Evolutionary conservation across 1,284 basidiomycete species (phyloP).

Genomic region (Tranzscheliella williamsii): DNA sequence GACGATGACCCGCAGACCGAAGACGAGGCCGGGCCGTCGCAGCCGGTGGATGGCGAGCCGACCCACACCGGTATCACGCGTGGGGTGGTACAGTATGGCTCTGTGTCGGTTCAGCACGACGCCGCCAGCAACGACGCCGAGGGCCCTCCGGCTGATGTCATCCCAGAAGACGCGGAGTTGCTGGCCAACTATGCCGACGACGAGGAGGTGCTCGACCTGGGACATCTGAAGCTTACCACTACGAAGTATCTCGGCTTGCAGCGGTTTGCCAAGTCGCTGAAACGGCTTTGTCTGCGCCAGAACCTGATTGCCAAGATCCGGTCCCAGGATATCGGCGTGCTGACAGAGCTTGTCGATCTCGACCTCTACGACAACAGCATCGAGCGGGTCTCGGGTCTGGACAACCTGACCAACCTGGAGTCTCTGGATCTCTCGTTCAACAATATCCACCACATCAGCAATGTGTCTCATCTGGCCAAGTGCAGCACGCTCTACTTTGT

Average conservation of each 20-base stretch:
- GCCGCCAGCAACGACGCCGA: slow-evolving; percentile 1
- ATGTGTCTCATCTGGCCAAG: slow-evolving; percentile 65
- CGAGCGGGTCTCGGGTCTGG: slow-evolving; percentile 50
- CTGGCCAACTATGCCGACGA: slow-evolving; percentile 39
- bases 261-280: slow-evolving; percentile 73
- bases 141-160: slow-evolving; percentile 7
- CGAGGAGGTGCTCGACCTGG: slow-evolving; percentile 71
- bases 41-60: slow-evolving; percentile 7
- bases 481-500: slow-evolving; percentile 87
- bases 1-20: slow-evolving; percentile 32
- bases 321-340: slow-evolving; percentile 56
- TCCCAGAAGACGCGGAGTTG: slow-evolving; percentile 44
- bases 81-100: slow-evolving; percentile 25
- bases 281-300: slow-evolving; percentile 83
- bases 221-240: slow-evolving; percentile 75
- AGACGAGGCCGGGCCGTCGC: slow-evolving; percentile 32
- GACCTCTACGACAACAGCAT: slow-evolving; percentile 96
- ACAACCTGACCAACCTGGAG: slow-evolving; percentile 69
- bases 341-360: slow-evolving; percentile 78
- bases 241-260: slow-evolving; percentile 68
- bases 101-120: slow-evolving; percentile 8
- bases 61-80: slow-evolving; percentile 24
- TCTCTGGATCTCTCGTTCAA: slow-evolving; percentile 95
- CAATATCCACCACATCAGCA: slow-evolving; percentile 67
- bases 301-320: slow-evolving; percentile 79